Conservation (phyloP, 169 alveolate species). For the Babesia caballi region DNA sequence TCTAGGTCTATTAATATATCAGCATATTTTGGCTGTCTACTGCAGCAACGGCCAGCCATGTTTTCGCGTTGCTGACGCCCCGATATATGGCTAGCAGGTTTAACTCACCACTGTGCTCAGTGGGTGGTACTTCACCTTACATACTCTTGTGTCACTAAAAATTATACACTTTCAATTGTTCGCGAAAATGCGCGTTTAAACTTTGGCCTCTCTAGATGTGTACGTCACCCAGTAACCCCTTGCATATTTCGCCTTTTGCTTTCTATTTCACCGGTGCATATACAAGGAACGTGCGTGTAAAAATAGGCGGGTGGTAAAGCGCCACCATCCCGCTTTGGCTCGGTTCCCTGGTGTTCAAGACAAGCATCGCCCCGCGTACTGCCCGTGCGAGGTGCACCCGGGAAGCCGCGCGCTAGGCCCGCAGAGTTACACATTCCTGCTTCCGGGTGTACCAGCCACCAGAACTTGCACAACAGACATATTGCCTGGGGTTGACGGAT, state of each 20-base stretch:
- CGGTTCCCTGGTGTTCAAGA: too few relatives aligned
- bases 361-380: too few relatives aligned
- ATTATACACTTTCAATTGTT: not conserved
- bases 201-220: slow-evolving; percentile 4
- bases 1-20: too few relatives aligned
- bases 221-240: not conserved
- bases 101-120: slow-evolving; percentile 27
- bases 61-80: not conserved
- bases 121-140: not conserved
- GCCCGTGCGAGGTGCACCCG: slow-evolving; percentile 25
- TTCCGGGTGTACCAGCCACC: slow-evolving; percentile 23
- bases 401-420: slow-evolving; percentile 8
- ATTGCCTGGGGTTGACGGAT: too few relatives aligned
- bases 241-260: not conserved
- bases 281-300: too few relatives aligned
- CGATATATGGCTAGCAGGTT: not conserved
- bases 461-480: too few relatives aligned
- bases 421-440: slow-evolving; percentile 26
- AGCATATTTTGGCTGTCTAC: slow-evolving; percentile 90
- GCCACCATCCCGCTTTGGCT: too few relatives aligned
- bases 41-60: too few relatives aligned
- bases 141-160: not conserved
- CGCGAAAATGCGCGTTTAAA: not conserved
- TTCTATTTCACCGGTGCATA: not conserved
- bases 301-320: too few relatives aligned